Conservation (phyloP, 163 green algal genomes). For the Coccomyxa subellipsoidea region DNA sequence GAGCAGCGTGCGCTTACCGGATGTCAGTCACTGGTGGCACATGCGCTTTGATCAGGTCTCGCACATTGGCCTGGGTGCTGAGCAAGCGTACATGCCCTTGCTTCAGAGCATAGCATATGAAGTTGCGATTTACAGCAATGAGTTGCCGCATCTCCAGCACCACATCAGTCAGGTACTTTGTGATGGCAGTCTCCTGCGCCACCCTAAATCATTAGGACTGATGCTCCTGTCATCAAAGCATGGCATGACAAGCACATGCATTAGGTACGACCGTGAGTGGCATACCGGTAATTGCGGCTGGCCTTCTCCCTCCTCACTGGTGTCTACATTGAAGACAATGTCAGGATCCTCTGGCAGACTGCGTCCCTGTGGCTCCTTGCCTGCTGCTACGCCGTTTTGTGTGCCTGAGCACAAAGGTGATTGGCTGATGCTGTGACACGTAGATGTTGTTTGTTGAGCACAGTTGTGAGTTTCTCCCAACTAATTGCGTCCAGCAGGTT, state of each 20-base stretch:
- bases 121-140: slow-evolving; percentile 72
- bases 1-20: slow-evolving; percentile 15
- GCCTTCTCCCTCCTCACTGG: background rate
- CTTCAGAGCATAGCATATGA: slow-evolving; percentile 86
- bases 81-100: slow-evolving; percentile 76
- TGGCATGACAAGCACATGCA: background rate
- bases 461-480: too few relatives aligned
- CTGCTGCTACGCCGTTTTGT: background rate
- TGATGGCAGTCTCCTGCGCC: slow-evolving; percentile 74
- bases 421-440: background rate
- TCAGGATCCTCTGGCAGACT: background rate
- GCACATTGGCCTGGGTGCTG: slow-evolving; percentile 48
- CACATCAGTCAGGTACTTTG: slow-evolving; percentile 61
- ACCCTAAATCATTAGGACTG: background rate
- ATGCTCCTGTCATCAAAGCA: background rate
- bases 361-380: slow-evolving; percentile 4
- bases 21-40: slow-evolving; percentile 46
- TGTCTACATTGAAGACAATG: slow-evolving; percentile 15
- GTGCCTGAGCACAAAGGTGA: background rate
- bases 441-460: too few relatives aligned
- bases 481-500: background rate
- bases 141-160: slow-evolving; percentile 44
- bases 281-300: background rate
- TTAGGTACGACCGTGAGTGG: background rate
- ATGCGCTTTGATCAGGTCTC: slow-evolving; percentile 78